Evolutionary conservation across 2,329 filamentous ascomycete genomes (phyloP), one percentile per base, ranked within the genome.

Genomic region (Dichotomopilus funicola): DNA sequence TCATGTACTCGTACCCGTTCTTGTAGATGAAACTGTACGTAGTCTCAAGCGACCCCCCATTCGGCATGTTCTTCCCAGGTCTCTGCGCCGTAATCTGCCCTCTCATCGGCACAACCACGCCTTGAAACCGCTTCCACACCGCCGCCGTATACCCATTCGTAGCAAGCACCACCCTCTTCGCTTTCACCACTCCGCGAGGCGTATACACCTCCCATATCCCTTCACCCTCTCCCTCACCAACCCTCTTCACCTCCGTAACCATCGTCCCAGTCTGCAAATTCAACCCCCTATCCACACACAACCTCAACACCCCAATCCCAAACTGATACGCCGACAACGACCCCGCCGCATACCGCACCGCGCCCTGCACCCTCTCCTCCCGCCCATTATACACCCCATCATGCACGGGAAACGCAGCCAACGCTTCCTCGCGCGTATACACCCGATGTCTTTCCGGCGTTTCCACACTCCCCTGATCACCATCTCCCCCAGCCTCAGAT

Each of bases 1-100:
- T 79, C 75, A 88, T 81, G 67, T 88, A 88, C 58, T 88, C 85
- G 63, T 84, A 87, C 0, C 83, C 81, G 31, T 71, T 68, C 1
- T 73, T 72, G 63, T 82, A 83, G 33, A 85, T 78, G 60, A 87
- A 83, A 19, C 77, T 83, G 62, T 84, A 86, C 1, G 82, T 83
- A 2, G 72, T 75, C 5, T 70, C 66, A 34, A 82, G 63, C 9
- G 58, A 57, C 6, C 74, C 70, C 0, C 59, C 65, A 1, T 54
- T 55, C 2, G 75, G 73, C 59, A 75, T 67, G 3, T 50, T 61
- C 63, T 59, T 46, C 9, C 73, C 66, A 48, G 71, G 61, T 27
- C 68, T 51, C 43, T 72, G 72, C 5, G 76, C 76, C 1, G 75
- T 74, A 49, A 80, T 70, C 59, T 81, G 78, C 0, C 78, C 78